Evolutionary conservation across 495 filamentous ascomycete species (phyloP).

Genomic region (Bathelium albidoporum): DNA sequence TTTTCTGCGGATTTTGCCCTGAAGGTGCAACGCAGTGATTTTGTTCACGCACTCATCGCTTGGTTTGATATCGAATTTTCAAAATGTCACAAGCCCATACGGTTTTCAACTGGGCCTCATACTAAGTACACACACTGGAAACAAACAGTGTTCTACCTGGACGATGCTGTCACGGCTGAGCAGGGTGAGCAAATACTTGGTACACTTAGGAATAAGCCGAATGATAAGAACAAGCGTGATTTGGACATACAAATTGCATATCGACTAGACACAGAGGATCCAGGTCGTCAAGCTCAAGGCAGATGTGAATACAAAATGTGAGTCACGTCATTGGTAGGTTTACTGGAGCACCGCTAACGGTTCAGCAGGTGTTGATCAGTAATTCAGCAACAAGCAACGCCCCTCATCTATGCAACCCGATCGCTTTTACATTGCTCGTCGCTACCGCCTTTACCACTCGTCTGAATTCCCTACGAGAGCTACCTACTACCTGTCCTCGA

Average conservation of each 20-base stretch:
- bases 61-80: constrained; percentile 99
- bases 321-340: background rate
- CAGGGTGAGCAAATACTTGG: constrained; percentile 49
- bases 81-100: constrained; percentile 57
- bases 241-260: constrained; percentile 86
- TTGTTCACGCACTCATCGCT: constrained; percentile 87
- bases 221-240: constrained; percentile 87
- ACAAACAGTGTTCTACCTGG: constrained; percentile 39
- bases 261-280: constrained; percentile 63
- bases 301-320: constrained; percentile 84
- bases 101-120: constrained; percentile 38
- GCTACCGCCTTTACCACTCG: too few species aligned
- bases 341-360: background rate
- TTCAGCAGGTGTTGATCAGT: background rate
- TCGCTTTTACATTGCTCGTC: too few species aligned
- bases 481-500: too few species aligned
- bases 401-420: too few species aligned
- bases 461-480: too few species aligned
- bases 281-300: constrained; percentile 55
- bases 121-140: constrained; percentile 43
- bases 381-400: too few species aligned
- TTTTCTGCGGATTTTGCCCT: constrained; percentile 67
- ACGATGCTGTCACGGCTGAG: constrained; percentile 34
- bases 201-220: constrained; percentile 70
- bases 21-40: constrained; percentile 66